Evolutionary conservation across 108 stramenopile genomes (phyloP).

Genomic region (Fragilaria crotonensis): DNA sequence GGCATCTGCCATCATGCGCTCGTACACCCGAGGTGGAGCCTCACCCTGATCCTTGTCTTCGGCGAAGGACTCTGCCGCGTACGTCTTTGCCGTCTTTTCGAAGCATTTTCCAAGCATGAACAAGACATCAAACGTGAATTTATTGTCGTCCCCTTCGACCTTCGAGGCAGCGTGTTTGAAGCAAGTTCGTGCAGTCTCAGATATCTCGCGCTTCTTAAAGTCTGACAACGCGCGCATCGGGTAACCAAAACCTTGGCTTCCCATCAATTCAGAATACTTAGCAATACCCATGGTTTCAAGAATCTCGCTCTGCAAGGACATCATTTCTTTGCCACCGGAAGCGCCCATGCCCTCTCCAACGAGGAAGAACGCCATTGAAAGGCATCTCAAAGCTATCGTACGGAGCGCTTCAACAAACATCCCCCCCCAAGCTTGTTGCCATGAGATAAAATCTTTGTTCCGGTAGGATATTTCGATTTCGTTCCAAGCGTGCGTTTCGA

Average conservation of each 20-base stretch:
- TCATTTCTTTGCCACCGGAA: background rate
- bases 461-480: conserved; percentile 38
- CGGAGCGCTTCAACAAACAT: conserved; percentile 64
- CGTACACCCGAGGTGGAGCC: conserved; percentile 38
- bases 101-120: conserved; percentile 84
- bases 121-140: conserved; percentile 54
- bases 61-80: conserved; percentile 33
- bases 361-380: conserved; percentile 37
- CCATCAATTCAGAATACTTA: conserved; percentile 58
- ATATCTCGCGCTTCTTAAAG: conserved; percentile 50
- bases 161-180: conserved; percentile 42
- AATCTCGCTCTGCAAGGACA: conserved; percentile 39
- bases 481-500: conserved; percentile 15
- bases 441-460: conserved; percentile 37
- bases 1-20: conserved; percentile 43
- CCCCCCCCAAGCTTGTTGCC: conserved; percentile 82
- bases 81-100: conserved; percentile 76
- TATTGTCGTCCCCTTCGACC: conserved; percentile 9
- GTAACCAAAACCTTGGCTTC: conserved; percentile 69
- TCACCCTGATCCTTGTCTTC: background rate
- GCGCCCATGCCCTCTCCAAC: conserved; percentile 13
- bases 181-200: conserved; percentile 40
- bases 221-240: conserved; percentile 51
- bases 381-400: conserved; percentile 42
- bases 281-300: conserved; percentile 60